Evolutionary conservation across 2,329 filamentous ascomycete genomes (phyloP).

Genomic region (Beauveria scarabaeidicola): DNA sequence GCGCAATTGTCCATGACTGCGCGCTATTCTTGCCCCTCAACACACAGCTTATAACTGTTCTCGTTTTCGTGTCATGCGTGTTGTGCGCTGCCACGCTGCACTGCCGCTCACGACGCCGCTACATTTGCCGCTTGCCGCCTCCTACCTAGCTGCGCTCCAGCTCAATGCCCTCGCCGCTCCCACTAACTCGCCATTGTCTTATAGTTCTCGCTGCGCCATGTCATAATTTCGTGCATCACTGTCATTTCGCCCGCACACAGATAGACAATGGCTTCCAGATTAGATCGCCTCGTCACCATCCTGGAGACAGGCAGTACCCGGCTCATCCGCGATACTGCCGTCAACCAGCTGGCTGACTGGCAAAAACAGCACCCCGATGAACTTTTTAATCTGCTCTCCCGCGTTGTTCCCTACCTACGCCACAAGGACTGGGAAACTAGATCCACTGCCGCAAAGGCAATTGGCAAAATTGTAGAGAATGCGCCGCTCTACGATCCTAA

Average conservation of each 20-base stretch:
- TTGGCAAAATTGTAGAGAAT: conserved; percentile 89
- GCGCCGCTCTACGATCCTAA: conserved; percentile 86
- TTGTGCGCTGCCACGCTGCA: not conserved
- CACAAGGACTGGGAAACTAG: conserved; percentile 97
- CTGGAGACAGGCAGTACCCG: conserved; percentile 96
- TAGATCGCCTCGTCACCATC: conserved; percentile 47
- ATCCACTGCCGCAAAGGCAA: conserved; percentile 84
- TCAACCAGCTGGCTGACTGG: conserved; percentile 92
- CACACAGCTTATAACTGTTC: not conserved
- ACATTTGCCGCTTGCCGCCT: not conserved
- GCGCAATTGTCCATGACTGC: not conserved
- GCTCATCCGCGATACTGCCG: conserved; percentile 92
- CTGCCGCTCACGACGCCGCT: not conserved
- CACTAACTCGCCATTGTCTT: not conserved
- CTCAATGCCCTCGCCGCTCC: not conserved
- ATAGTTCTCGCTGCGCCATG: conserved; percentile 7
- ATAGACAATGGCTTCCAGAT: conserved; percentile 11
- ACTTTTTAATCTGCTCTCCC: conserved; percentile 85
- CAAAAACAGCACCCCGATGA: conserved; percentile 98
- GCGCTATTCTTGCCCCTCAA: not conserved
- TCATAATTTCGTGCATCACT: not conserved
- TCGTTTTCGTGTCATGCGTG: not conserved
- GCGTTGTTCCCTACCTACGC: conserved; percentile 89
- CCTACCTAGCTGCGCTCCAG: not conserved
- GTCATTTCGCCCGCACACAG: not conserved